phyloP scores from a whole-genome alignment of 495 filamentous ascomycete genomes.

The Penicillium diatomitis region DNA sequence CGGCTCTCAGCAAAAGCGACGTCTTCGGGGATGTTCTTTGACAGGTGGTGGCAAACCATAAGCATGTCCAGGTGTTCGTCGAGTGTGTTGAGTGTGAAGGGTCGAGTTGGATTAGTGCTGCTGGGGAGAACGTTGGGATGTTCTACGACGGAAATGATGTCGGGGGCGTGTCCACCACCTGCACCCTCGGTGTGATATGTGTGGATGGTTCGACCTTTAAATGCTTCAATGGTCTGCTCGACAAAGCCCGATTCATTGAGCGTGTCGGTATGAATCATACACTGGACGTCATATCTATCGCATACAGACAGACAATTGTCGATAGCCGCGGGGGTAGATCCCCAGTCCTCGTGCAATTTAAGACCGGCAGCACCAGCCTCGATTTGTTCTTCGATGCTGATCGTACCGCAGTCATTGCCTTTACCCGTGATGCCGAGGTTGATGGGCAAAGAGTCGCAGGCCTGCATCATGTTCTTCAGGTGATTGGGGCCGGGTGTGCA shows the following conservation, averaged over 20 bases:
- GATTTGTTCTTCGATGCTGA: conserved; percentile 71
- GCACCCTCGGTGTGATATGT: conserved; percentile 98
- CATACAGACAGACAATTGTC: conserved; percentile 82
- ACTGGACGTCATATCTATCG: conserved; percentile 87
- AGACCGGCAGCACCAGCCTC: conserved; percentile 79
- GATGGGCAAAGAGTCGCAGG: conserved; percentile 74
- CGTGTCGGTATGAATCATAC: conserved; percentile 95
- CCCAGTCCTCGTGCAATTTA: conserved; percentile 98
- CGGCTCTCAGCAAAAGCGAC: conserved; percentile 93
- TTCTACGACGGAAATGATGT: conserved; percentile 93
- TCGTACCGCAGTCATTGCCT: conserved; percentile 75
- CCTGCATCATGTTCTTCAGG: conserved; percentile 89
- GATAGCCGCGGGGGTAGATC: conserved; percentile 84
- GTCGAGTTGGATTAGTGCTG: conserved; percentile 88
- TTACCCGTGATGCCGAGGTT: conserved; percentile 95
- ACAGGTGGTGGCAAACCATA: conserved; percentile 96
- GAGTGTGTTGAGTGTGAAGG: conserved; percentile 86
- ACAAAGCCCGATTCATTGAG: conserved; percentile 97
- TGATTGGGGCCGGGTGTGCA: conserved; percentile 83
- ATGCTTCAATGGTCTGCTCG: conserved; percentile 78
- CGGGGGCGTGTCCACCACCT: conserved; percentile 90
- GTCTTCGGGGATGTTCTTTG: conserved; percentile 88
- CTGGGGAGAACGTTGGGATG: conserved; percentile 87
- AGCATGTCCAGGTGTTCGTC: conserved; percentile 98
- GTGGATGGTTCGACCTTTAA: conserved; percentile 88